Evolutionary conservation across 352 stramenopile species (phyloP).

Genomic region (Peronospora farinosa): DNA sequence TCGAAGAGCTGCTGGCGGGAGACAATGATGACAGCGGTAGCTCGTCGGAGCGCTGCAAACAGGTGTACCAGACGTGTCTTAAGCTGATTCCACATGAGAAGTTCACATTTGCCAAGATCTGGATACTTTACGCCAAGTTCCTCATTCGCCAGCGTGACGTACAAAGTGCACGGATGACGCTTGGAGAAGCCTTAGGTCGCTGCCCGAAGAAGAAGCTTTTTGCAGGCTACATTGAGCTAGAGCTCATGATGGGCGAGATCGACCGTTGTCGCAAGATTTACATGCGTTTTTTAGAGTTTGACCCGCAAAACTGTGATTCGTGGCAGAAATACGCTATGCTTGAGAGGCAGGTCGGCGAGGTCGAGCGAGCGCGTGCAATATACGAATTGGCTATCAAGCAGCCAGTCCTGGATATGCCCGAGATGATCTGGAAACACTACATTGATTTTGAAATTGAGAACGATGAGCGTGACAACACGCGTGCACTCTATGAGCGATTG

Average conservation of each 20-base stretch:
- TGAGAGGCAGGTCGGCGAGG: conserved; percentile 93
- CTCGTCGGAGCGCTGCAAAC: conserved; percentile 64
- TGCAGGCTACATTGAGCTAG: conserved; percentile 90
- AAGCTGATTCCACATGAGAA: conserved; percentile 90
- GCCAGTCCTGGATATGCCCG: conserved; percentile 94
- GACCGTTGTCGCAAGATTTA: conserved; percentile 92
- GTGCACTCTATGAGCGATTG: conserved; percentile 92
- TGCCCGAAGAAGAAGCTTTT: conserved; percentile 92
- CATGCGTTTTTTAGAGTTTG: conserved; percentile 79
- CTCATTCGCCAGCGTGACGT: conserved; percentile 94
- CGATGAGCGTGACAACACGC: conserved; percentile 76
- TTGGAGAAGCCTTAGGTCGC: conserved; percentile 92
- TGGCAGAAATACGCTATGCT: conserved; percentile 96
- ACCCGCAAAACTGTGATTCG: conserved; percentile 87
- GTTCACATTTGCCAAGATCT: conserved; percentile 99
- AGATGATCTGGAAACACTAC: conserved; percentile 98
- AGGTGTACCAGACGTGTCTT: conserved; percentile 94
- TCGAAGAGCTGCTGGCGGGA: conserved; percentile 91
- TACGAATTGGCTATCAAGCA: conserved; percentile 95
- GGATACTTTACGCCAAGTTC: conserved; percentile 96
- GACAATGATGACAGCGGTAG: conserved; percentile 41
- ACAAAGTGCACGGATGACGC: conserved; percentile 80
- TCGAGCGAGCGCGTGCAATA: conserved; percentile 89
- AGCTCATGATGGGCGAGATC: conserved; percentile 97
- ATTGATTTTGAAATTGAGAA: conserved; percentile 98